phyloP scores from a whole-genome alignment of 1,284 basidiomycete genomes.

The Tausonia pullulans region DNA sequence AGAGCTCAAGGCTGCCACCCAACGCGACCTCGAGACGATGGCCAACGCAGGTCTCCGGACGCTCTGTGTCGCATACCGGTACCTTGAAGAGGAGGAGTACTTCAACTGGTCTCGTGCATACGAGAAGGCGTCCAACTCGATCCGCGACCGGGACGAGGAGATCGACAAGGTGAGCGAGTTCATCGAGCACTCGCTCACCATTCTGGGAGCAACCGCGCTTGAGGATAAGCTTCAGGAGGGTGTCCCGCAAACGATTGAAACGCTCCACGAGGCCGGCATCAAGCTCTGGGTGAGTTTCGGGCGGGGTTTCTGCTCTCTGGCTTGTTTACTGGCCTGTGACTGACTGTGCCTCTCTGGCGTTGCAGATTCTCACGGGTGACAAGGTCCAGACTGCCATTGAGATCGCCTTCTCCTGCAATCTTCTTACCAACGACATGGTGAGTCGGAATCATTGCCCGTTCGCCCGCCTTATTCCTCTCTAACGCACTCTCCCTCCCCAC shows the following conservation, averaged over 20 bases:
- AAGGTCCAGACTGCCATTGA: constrained; percentile 97
- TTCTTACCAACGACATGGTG: constrained; percentile 72
- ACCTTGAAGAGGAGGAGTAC: constrained; percentile 74
- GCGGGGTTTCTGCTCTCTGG: constrained; percentile 42
- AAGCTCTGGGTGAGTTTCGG: constrained; percentile 59
- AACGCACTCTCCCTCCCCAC: constrained; percentile 80
- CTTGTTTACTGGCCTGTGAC: constrained; percentile 1
- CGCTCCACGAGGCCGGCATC: constrained; percentile 83
- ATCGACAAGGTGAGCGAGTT: constrained; percentile 76
- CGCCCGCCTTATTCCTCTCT: constrained; percentile 55
- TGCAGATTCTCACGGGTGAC: constrained; percentile 43
- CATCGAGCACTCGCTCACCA: constrained; percentile 68
- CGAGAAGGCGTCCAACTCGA: constrained; percentile 64
- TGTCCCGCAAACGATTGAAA: constrained; percentile 90
- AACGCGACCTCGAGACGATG: constrained; percentile 79
- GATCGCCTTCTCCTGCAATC: constrained; percentile 85
- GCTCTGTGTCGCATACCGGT: constrained; percentile 75
- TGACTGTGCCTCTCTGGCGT: background rate
- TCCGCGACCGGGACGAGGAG: constrained; percentile 73
- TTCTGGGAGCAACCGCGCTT: constrained; percentile 87
- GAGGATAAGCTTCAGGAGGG: constrained; percentile 97
- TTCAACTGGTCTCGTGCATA: constrained; percentile 66
- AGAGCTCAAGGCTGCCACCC: constrained; percentile 61
- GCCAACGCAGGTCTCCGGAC: constrained; percentile 88
- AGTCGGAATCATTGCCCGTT: too few species aligned